Percentiles rank a stretch among this genome's conserved stretches.
phyloP scores from a whole-genome alignment of 345 rosid species.

The Syzygium aqueum region DNA sequence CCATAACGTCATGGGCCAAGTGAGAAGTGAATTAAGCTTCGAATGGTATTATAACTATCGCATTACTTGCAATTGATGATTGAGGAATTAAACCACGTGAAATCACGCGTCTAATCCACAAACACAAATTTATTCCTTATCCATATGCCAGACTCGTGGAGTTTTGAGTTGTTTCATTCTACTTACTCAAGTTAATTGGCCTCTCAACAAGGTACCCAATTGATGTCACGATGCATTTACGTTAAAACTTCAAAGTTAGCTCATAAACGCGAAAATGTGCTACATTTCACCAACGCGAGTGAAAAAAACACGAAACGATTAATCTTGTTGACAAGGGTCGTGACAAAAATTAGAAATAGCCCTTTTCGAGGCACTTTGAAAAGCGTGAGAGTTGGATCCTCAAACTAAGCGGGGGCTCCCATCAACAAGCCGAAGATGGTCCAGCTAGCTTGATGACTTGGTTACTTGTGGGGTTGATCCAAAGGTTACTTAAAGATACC shows the following conservation, averaged over 20 bases:
- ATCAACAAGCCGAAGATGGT: neutral
- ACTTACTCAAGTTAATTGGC: neutral
- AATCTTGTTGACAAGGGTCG: neutral
- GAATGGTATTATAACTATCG: neutral
- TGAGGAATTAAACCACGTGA: neutral
- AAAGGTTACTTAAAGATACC: neutral
- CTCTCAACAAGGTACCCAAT: neutral
- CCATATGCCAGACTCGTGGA: neutral
- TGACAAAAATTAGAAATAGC: neutral
- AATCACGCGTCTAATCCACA: neutral
- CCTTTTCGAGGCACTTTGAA: neutral
- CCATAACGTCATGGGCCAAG: neutral
- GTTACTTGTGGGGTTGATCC: neutral
- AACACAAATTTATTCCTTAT: too few species aligned
- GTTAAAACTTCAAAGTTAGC: neutral
- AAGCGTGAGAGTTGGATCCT: neutral
- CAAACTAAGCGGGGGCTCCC: neutral
- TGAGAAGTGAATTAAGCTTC: neutral
- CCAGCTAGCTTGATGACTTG: neutral
- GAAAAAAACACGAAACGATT: too few species aligned
- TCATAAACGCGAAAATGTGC: neutral
- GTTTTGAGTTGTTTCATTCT: neutral
- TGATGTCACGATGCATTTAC: neutral
- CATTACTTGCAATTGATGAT: neutral
- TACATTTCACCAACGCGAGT: neutral